Percentiles rank a stretch among this genome's conserved stretches.
Conservation (phyloP, 345 rosid genomes). For the Firmiana major region DNA sequence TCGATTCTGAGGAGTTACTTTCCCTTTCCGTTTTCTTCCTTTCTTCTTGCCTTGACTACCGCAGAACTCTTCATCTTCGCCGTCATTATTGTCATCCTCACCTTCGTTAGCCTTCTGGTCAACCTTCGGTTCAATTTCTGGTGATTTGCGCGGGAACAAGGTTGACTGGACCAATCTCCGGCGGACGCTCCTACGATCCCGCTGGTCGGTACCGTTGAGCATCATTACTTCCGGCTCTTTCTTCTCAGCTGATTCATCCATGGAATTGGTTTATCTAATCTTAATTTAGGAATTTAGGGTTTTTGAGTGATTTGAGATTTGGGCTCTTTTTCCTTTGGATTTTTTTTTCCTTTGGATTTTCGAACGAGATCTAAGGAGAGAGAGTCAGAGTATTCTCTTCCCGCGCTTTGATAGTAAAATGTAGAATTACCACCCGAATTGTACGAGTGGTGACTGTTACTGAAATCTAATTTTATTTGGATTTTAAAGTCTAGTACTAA, state of each 20-base stretch:
- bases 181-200: conserved; percentile 38
- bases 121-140: conserved; percentile 25
- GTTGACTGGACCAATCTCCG: conserved; percentile 81
- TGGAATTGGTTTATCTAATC: conserved; percentile 5
- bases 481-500: too few species aligned
- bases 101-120: conserved; percentile 27
- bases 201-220: conserved; percentile 9
- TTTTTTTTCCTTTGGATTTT: neutral
- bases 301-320: conserved; percentile 16
- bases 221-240: conserved; percentile 16
- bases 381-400: conserved; percentile 22
- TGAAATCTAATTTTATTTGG: neutral
- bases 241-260: conserved; percentile 23
- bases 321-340: neutral
- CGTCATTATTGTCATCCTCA: conserved; percentile 23
- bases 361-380: conserved; percentile 14
- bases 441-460: neutral
- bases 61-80: conserved; percentile 40
- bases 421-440: neutral
- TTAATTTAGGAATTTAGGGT: conserved; percentile 11
- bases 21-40: conserved; percentile 40
- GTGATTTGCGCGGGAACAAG: conserved; percentile 48
- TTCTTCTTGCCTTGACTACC: conserved; percentile 58
- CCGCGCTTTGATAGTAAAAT: neutral
- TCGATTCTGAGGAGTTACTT: conserved; percentile 37